Conservation (phyloP, 805 yeast genomes). For the Kurtzmaniella cleridarum region DNA sequence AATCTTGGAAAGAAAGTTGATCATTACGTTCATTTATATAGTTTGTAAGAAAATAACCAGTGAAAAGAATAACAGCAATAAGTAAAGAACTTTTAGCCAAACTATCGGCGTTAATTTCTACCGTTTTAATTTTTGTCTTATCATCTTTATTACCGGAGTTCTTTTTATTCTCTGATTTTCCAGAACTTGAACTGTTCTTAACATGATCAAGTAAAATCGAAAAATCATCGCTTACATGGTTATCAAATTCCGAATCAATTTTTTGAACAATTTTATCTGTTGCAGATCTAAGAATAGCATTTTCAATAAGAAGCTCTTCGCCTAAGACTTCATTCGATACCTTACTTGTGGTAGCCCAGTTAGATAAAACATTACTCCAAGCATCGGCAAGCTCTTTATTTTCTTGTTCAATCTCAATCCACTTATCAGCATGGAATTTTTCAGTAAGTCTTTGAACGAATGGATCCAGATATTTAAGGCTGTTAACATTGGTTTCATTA, state of each 20-base stretch:
- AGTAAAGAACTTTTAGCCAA: slow-evolving; percentile 24
- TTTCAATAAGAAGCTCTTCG: background rate
- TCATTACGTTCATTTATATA: slow-evolving; percentile 15
- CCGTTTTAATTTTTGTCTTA: slow-evolving; percentile 10
- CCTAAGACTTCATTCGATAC: background rate
- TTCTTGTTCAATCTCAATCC: too few species aligned
- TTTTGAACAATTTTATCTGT: background rate
- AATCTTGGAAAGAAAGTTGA: slow-evolving; percentile 90
- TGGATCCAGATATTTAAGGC: background rate
- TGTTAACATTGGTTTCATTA: background rate
- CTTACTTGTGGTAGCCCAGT: slow-evolving; percentile 11
- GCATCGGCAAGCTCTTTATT: slow-evolving; percentile 11
- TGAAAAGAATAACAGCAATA: slow-evolving; percentile 26
- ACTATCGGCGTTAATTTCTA: slow-evolving; percentile 20
- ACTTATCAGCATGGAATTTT: slow-evolving; percentile 6
- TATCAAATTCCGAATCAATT: background rate
- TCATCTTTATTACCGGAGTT: slow-evolving; percentile 2
- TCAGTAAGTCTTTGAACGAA: slow-evolving; percentile 8
- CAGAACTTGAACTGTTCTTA: slow-evolving; percentile 1
- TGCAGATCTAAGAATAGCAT: background rate
- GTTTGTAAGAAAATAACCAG: slow-evolving; percentile 16
- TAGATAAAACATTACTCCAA: slow-evolving; percentile 28
- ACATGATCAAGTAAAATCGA: too few species aligned
- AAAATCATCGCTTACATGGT: background rate
- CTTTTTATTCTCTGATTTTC: background rate